A percentile compares a stretch with the other conserved stretches of the same genome.
Conservation (phyloP, 495 filamentous ascomycete species). For the Daldinia childiae region DNA sequence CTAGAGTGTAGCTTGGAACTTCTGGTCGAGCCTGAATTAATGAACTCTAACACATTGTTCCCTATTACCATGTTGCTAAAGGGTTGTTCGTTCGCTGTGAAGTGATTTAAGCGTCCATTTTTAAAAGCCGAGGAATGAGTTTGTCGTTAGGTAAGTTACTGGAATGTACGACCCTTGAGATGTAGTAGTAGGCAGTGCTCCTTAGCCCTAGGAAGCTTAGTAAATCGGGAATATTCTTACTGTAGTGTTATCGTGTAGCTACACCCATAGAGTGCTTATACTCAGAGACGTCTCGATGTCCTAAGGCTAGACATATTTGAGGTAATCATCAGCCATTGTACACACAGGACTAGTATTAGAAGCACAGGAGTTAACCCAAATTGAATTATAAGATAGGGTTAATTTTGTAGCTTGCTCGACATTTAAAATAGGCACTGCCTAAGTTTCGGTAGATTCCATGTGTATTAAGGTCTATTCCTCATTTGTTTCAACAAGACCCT, state of each 20-base stretch:
- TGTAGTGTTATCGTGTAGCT: background rate
- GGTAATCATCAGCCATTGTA: background rate
- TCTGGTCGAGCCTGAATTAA: background rate
- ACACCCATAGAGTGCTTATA: background rate
- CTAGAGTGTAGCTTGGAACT: background rate
- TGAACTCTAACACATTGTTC: background rate
- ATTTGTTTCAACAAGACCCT: background rate
- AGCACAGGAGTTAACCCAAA: background rate
- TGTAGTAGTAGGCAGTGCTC: background rate
- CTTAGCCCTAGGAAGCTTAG: background rate
- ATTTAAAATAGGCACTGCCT: background rate
- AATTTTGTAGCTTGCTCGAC: background rate
- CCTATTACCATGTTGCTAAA: background rate
- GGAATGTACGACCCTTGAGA: background rate
- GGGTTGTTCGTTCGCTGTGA: background rate
- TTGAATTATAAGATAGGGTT: background rate
- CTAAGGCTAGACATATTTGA: background rate
- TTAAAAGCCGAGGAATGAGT: background rate
- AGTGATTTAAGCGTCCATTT: too few species aligned
- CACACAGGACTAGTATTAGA: background rate
- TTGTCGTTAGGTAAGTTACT: background rate
- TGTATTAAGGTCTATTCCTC: background rate
- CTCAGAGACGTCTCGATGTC: background rate
- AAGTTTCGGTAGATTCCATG: background rate
- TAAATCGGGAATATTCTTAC: background rate